A percentile compares a stretch with the other conserved stretches of the same genome.
phyloP scores from a whole-genome alignment of 2,329 filamentous ascomycete genomes.

The Biscogniauxia marginata region DNA sequence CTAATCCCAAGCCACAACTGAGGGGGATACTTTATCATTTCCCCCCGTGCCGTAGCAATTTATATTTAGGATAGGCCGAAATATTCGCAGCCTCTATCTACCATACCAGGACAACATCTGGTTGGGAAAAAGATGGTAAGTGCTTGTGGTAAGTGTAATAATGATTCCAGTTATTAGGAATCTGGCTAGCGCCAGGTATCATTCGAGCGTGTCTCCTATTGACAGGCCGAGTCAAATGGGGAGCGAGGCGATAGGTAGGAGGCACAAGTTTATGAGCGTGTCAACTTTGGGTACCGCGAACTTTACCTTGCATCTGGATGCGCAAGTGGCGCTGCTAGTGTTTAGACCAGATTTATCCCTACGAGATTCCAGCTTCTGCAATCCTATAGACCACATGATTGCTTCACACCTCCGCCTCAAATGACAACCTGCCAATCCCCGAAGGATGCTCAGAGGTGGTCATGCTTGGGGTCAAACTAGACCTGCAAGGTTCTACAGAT shows the following conservation, averaged over 20 bases:
- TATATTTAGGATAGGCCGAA: neutral
- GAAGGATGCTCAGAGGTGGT: neutral
- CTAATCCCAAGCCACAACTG: neutral
- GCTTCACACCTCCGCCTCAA: neutral
- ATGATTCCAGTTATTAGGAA: neutral
- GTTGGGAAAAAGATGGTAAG: neutral
- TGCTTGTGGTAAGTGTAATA: neutral
- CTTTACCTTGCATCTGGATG: slow-evolving; percentile 25
- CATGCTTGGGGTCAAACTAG: slow-evolving; percentile 10
- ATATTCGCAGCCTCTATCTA: neutral
- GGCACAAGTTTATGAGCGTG: neutral
- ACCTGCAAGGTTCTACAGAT: slow-evolving; percentile 26
- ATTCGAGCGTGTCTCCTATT: neutral
- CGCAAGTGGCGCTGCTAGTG: slow-evolving; percentile 15
- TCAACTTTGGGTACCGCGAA: slow-evolving; percentile 1
- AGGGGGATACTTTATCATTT: neutral
- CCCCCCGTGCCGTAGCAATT: neutral
- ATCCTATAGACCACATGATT: slow-evolving; percentile 11
- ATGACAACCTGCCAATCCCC: slow-evolving; percentile 1
- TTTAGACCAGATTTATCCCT: slow-evolving; percentile 17
- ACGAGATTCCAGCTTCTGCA: slow-evolving; percentile 14
- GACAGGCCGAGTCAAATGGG: neutral
- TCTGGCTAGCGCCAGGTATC: neutral
- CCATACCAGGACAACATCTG: neutral
- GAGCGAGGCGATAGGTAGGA: too few species aligned